phyloP scores from a whole-genome alignment of 2,329 filamentous ascomycete genomes.

The Chaetoscypha palmicola region DNA sequence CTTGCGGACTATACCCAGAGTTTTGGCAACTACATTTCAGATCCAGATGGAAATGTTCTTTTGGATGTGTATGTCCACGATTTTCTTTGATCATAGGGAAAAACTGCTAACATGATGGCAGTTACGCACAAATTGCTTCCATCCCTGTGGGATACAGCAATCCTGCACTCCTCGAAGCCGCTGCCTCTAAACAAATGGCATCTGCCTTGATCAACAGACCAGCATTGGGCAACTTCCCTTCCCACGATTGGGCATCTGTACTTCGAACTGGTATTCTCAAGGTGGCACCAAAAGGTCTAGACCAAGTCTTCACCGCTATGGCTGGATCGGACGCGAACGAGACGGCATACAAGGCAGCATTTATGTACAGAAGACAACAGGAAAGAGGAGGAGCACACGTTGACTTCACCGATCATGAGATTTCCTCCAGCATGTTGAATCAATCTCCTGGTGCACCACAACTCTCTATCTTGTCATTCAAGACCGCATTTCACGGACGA shows the following conservation, averaged over 20 bases:
- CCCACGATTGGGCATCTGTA: constrained; percentile 65
- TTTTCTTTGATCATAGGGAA: background rate
- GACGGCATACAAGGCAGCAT: constrained; percentile 78
- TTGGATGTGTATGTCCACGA: constrained; percentile 40
- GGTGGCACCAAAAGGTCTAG: constrained; percentile 65
- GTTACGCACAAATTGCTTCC: constrained; percentile 75
- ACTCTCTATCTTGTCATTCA: constrained; percentile 73
- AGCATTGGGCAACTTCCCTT: constrained; percentile 74
- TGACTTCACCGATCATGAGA: constrained; percentile 65
- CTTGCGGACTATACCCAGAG: constrained; percentile 47
- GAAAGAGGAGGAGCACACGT: constrained; percentile 59
- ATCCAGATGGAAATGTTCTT: constrained; percentile 43
- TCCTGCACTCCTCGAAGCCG: constrained; percentile 56
- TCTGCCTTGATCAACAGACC: constrained; percentile 71
- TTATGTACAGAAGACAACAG: constrained; percentile 71
- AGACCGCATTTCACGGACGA: constrained; percentile 71
- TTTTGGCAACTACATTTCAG: constrained; percentile 45
- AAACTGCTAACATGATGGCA: constrained; percentile 27
- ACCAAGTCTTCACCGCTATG: constrained; percentile 76
- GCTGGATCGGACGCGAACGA: constrained; percentile 79
- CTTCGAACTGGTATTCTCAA: constrained; percentile 64
- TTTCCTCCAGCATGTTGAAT: constrained; percentile 63
- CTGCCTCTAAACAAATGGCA: constrained; percentile 64
- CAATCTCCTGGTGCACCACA: constrained; percentile 64
- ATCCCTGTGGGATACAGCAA: constrained; percentile 84